Evolutionary conservation across 768 basidiomycete genomes (phyloP), one percentile per base, ranked within the genome.

Genomic region (Agrocybe chaxingu): DNA sequence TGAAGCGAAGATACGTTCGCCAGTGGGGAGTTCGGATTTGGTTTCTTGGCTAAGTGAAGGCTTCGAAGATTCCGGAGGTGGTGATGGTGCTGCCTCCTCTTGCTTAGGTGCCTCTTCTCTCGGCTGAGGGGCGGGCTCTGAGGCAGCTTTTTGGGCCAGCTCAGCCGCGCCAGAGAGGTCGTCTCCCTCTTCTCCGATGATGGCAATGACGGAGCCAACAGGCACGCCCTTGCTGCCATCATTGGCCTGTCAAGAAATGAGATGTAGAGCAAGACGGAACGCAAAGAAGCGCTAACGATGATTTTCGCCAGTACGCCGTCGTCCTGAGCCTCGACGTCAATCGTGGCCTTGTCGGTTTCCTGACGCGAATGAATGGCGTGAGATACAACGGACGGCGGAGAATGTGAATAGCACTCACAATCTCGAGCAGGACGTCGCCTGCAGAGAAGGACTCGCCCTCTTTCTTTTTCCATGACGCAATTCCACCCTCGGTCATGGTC

Each of bases 321-420:
- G 38, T 98, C 97, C 74, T 95, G 95, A 7, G 97, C 93, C 73
- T 99, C 97, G 33, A 99, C 96, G 73, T 99, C 97, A 70, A 99
- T 98, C 42, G 94, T 95, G 16, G 97, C 96, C 80, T 99, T 99
- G 86, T 99, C 97, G 47, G 97, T 99, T 87, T 99, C 97, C 93
- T 96, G 55, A 10, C 42, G 24, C 24, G 24, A 24, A 52, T 38
- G 53, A 47, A 50, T 51, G 2, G 29, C 41, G 36, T 50, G 57
- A 53, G 29, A 49, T 33, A 57, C n/a, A 59, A 53, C 42, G 44
- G 54, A 45, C 9, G 18, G 39, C n/a, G 37, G 33, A 42, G 41
- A 42, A 47, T 40, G 36, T 35, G 47, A 39, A 30, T 31, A 19
- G 49, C 37, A 73, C 84, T 62, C 57, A 95, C 94, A 61, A 99